Base-by-base conservation (phyloP, 164 flowering plant genomes). In the Stephania cephalantha region DNA sequence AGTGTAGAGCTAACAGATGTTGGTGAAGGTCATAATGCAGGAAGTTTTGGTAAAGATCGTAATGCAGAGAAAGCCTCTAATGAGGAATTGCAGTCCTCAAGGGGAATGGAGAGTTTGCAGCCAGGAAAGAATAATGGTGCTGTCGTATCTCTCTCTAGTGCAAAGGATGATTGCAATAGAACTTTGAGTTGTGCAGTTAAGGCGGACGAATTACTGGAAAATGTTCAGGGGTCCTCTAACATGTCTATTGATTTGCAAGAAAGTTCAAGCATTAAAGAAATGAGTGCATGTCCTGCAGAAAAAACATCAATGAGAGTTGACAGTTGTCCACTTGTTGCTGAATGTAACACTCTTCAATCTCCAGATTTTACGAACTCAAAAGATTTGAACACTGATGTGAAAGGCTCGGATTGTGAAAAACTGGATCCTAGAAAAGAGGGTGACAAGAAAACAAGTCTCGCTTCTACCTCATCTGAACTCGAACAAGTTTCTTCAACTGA, bases 21-120 rank as follows among this genome's bases (percentile, higher is more conserved):
- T 11, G 75, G 52, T 78, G 72, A 9, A 44, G 30, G 80, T 71
- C 67, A 87, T 31, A 90, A 69, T 66, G 77, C 52, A 73, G 85
- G 48, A 68, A 50, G 46, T 73, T 64, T 53, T 75, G 45, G 29
- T 53, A 78, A 70, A 55, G 85, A 78, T 48, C 69, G n/a, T 70
- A 67, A 69, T 53, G 63, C 10, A 4, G 71, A 58, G 52, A 82
- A 82, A 74, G 71, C 78, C 90, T 77, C 69, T 89, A 78, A 90
- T 83, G 46, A 46, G 30, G 73, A 75, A 79, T 11, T 18, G 44
- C 77, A 71, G 72, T 67, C 25, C 45, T 76, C 75, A 67, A 67
- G 69, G 68, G 35, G 72, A 52, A 42, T 79, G 58, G 77, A 35
- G 35, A 64, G 42, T 71, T 75, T 76, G 15, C 74, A 46, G 50